Evolutionary conservation across 805 yeast genomes (phyloP), one percentile per base, ranked within the genome.

Genomic region (Cyberlindnera misumaiensis): DNA sequence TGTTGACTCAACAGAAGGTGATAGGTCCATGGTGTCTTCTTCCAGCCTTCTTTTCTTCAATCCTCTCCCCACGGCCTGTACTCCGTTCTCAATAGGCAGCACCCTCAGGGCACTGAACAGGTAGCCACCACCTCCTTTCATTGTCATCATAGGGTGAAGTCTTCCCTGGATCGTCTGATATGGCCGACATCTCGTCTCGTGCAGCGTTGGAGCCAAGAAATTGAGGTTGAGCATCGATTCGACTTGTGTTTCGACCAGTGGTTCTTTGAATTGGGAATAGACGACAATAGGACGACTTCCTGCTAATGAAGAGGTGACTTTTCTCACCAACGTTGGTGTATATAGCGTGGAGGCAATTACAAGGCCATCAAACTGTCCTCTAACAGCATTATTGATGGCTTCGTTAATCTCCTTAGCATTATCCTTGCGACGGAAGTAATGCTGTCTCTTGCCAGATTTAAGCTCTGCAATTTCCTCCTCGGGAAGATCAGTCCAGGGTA

Each of bases 111-210:
- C 95, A 66, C 78, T 73, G 47, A 88, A 64, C 3, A 93, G 58
- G 58, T 77, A 90, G 0, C 99, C 99, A 45, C 97, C 97, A 41
- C 83, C 89, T 6, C 95, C 88, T 52, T 86, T 73, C 71, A 82
- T 79, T 0, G 97, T 85, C 99, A 93, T 93, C 43, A 80, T 56
- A 1, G 99, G 99, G 59, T 93, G 99, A 53, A 90, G 67, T 56
- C 94, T 79, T 7, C 97, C 98, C 14, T 95, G 86, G 22, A 90
- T 77, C 3, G 97, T 87, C 65, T 93, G 99, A 58, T 83, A 89
- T 35, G 80, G 80, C 46, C 97, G 74, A 11, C 83, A 93, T 45
- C 85, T 70, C 1, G 94, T 76, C 59, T 89, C 96, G 45, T 74
- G 70, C 16, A 90, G 76, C 12, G 86, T 75, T 5, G 97, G 95